Evolutionary conservation across 306 rosid genomes (phyloP).

Genomic region (Vachellia collinsii): DNA sequence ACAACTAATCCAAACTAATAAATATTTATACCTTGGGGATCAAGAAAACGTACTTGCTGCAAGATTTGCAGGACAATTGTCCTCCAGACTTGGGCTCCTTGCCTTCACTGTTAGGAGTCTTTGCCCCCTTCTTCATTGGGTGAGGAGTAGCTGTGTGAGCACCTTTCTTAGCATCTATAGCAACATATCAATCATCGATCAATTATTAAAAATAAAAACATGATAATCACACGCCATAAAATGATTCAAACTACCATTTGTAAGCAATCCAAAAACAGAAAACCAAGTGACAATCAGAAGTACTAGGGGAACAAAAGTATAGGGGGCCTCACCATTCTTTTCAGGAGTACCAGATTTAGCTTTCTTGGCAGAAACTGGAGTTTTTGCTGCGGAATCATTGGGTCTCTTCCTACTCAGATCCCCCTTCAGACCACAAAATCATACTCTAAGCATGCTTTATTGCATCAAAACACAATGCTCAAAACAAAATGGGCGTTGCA

Average conservation of each 20-base stretch:
- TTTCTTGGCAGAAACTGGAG: slow-evolving; percentile 72
- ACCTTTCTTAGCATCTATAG: slow-evolving; percentile 70
- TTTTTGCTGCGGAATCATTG: slow-evolving; percentile 61
- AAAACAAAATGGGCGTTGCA: background rate
- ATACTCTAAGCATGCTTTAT: background rate
- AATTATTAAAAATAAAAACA: background rate
- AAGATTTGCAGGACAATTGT: slow-evolving; percentile 57
- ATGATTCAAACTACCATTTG: no score
- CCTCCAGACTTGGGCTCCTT: slow-evolving; percentile 67
- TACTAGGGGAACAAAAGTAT: no score
- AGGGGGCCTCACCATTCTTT: slow-evolving; percentile 61
- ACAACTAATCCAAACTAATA: background rate
- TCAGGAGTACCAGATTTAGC: slow-evolving; percentile 67
- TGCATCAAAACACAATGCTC: no score
- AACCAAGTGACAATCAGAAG: background rate
- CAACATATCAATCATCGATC: background rate
- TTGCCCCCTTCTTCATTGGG: slow-evolving; percentile 71
- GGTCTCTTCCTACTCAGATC: slow-evolving; percentile 66
- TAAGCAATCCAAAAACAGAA: no score
- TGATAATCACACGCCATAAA: no score
- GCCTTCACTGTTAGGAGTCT: slow-evolving; percentile 48
- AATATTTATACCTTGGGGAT: no score
- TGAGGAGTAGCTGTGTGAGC: slow-evolving; percentile 78
- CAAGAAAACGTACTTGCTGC: slow-evolving; percentile 56
- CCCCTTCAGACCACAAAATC: slow-evolving; percentile 34